Conservation (phyloP, 768 basidiomycete species). For the Tubosaeta sp. region DNA sequence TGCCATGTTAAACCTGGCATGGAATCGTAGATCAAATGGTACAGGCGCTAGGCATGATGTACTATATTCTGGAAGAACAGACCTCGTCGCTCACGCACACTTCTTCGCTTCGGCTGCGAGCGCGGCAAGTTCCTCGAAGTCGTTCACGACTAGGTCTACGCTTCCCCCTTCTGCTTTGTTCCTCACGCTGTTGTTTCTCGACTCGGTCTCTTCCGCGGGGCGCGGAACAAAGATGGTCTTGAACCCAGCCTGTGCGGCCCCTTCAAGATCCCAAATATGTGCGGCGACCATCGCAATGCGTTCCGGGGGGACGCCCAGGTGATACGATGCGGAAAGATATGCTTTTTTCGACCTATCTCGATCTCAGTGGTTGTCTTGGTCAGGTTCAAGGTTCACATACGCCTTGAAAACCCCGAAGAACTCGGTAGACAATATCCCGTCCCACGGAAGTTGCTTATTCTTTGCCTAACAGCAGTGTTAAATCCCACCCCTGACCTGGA, state of each 20-base stretch:
- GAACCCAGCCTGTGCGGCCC: conserved; percentile 49
- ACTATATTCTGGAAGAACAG: too few species aligned
- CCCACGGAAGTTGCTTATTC: conserved; percentile 59
- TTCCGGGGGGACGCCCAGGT: conserved; percentile 42
- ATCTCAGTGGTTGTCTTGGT: too few species aligned
- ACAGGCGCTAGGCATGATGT: too few species aligned
- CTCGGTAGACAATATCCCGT: conserved; percentile 56
- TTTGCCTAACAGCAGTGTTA: conserved; percentile 43
- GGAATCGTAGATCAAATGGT: too few species aligned
- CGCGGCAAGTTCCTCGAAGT: conserved; percentile 46
- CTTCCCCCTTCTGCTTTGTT: conserved; percentile 52
- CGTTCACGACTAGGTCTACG: conserved; percentile 52
- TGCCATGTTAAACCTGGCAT: too few species aligned
- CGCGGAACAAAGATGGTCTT: conserved; percentile 57
- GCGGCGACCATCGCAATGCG: conserved; percentile 63
- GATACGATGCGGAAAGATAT: conserved; percentile 46
- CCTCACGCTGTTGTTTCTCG: conserved; percentile 32
- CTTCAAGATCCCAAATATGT: conserved; percentile 54
- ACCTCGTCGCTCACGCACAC: neutral
- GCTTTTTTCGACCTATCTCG: conserved; percentile 37
- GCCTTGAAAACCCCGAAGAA: conserved; percentile 63
- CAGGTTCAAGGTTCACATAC: too few species aligned
- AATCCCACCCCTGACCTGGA: neutral
- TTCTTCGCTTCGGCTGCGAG: conserved; percentile 16
- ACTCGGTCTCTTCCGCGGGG: conserved; percentile 38